phyloP scores from a whole-genome alignment of 345 rosid genomes.

The Cardiospermum halicacabum region DNA sequence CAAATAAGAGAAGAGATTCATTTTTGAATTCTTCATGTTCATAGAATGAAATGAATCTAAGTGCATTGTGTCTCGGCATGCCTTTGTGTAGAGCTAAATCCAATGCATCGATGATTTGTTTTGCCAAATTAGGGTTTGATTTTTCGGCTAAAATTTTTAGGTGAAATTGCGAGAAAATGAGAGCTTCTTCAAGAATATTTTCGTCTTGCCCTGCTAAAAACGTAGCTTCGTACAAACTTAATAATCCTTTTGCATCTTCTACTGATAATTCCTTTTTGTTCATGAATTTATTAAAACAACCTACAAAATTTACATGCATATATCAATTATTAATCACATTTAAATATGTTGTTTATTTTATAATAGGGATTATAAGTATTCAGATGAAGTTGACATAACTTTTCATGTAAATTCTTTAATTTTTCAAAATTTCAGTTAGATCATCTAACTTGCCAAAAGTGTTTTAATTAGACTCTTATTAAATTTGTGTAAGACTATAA shows the following conservation, averaged over 20 bases:
- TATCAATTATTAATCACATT: too few species aligned
- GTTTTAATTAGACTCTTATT: too few species aligned
- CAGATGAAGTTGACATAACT: too few species aligned
- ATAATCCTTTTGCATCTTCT: background rate
- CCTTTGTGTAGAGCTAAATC: background rate
- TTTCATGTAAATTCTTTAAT: too few species aligned
- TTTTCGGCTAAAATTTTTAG: background rate
- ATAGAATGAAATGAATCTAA: background rate
- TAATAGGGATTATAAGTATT: too few species aligned
- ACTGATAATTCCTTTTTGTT: background rate
- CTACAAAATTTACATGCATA: background rate
- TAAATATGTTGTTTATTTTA: too few species aligned
- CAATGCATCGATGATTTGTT: background rate
- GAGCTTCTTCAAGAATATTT: background rate
- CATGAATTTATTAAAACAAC: background rate
- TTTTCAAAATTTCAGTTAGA: too few species aligned
- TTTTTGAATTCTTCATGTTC: background rate
- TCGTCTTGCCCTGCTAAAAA: background rate
- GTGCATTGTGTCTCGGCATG: background rate
- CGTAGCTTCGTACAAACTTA: slow-evolving; percentile 5
- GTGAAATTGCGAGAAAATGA: background rate
- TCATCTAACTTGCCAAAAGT: too few species aligned
- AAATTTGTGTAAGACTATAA: too few species aligned
- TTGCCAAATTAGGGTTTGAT: background rate
- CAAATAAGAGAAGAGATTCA: background rate